Evolutionary conservation across 805 yeast species (phyloP), one percentile per base, ranked within the genome.

Genomic region (Lipomyces sp.): DNA sequence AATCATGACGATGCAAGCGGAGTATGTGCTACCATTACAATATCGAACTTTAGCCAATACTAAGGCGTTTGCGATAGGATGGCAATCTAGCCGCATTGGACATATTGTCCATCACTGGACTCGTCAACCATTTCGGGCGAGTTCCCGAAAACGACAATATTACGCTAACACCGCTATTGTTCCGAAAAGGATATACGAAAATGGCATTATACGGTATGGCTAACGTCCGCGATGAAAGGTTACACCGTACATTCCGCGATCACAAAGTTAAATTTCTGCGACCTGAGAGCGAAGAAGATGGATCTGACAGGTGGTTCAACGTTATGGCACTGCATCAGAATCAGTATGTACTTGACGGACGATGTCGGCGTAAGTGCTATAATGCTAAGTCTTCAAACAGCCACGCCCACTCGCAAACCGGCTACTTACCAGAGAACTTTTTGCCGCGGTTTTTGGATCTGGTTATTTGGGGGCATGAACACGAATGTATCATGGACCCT

Each of bases 1-100:
- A 95, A 95, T 74, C 99, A 95, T 76, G 99, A 95, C 77, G 98
- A 95, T 77, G 91, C 97, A 2, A 90, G 97, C 0, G 98, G 98
- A 0, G 90, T 87, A 62, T 88, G 89, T 30, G 5, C 32, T 32
- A 7, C 10, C 4, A 3, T 53, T 57, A 8, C n/a, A 8, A 10
- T 24, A 39, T n/a, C n/a, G 24, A 42, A 37, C n/a, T 37, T 54
- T 29, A n/a, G 63, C 18, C 59, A 58, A 11, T 18, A 56, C 13
- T 33, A 50, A 15, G 15, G 11, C 24, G 34, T 35, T 15, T 11
- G 24, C n/a, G 54, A 18, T 29, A 67, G 71, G 72, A 73, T 2
- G 76, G 76, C 2, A 78, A 90, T 62, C 79, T 95, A 13, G 87
- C 93, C 63, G 97, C 99, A 0, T 81, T 95, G 81, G 99, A 95